A percentile compares a stretch with the other conserved stretches of the same genome.
Evolutionary conservation across 2,329 filamentous ascomycete species (phyloP).

Genomic region (Penicillium sp.): DNA sequence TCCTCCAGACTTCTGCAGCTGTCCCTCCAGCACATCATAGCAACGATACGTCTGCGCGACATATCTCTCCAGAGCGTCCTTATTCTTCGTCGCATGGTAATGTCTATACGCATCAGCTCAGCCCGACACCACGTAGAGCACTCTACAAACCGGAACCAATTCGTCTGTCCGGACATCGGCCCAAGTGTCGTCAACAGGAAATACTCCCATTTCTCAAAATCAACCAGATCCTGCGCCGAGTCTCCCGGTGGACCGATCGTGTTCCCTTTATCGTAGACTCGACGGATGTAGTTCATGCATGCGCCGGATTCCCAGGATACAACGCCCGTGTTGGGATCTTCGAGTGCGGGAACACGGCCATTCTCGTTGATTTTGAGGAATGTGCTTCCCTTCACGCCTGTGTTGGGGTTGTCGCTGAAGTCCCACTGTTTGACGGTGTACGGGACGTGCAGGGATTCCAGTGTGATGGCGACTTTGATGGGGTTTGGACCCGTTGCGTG

Average conservation of each 20-base stretch:
- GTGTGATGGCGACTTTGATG: slow-evolving; percentile 40
- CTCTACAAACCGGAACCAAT: slow-evolving; percentile 35
- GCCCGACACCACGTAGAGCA: neutral
- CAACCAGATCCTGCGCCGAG: slow-evolving; percentile 36
- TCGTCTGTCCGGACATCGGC: slow-evolving; percentile 40
- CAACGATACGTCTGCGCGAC: slow-evolving; percentile 39
- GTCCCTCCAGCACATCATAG: slow-evolving; percentile 40
- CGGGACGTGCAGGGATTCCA: slow-evolving; percentile 39
- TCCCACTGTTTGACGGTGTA: slow-evolving; percentile 42
- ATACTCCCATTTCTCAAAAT: slow-evolving; percentile 46
- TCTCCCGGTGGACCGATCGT: slow-evolving; percentile 32
- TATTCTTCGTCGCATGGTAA: slow-evolving; percentile 38
- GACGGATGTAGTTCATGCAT: slow-evolving; percentile 36
- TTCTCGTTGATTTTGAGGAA: slow-evolving; percentile 45
- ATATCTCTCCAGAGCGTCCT: slow-evolving; percentile 40
- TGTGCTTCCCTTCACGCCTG: slow-evolving; percentile 24
- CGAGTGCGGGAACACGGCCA: slow-evolving; percentile 39
- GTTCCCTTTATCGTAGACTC: slow-evolving; percentile 41
- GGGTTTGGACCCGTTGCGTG: slow-evolving; percentile 42
- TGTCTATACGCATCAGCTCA: slow-evolving; percentile 25
- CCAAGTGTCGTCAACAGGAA: slow-evolving; percentile 41
- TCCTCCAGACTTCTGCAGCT: slow-evolving; percentile 37
- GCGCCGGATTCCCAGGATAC: slow-evolving; percentile 38
- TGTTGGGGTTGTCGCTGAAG: slow-evolving; percentile 35
- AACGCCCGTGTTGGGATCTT: slow-evolving; percentile 38